These are phyloP conservation scores for Wallemia mellicola DNA, from an alignment of 1,284 basidiomycete genomes.

Conservation along the genomic window DNA sequence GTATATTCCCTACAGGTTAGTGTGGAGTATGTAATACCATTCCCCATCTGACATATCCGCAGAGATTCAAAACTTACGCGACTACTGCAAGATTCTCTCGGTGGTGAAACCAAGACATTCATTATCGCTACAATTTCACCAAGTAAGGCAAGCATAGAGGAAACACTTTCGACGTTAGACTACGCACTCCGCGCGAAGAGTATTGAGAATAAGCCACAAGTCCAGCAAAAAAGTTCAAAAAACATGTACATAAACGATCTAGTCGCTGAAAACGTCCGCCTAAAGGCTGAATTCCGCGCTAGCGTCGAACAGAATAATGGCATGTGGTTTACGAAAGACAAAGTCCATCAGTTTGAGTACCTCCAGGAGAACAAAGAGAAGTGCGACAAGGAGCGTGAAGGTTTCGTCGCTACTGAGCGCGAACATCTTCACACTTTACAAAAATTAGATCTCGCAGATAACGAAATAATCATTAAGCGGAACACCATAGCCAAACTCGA, in stretches of 20 bases:
- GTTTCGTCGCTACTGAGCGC: neutral
- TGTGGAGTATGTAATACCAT: neutral
- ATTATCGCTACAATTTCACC: conserved; percentile 91
- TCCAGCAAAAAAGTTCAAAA: conserved; percentile 80
- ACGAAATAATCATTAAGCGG: neutral
- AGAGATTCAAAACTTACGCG: conserved; percentile 61
- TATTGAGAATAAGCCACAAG: conserved; percentile 80
- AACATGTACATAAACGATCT: conserved; percentile 83
- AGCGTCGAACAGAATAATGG: neutral
- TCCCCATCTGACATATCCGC: neutral
- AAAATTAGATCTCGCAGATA: neutral
- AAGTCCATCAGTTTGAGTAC: neutral
- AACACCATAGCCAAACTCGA: neutral
- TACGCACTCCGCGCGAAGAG: conserved; percentile 89
- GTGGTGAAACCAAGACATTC: conserved; percentile 92
- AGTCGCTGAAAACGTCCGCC: conserved; percentile 70
- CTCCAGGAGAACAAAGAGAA: neutral
- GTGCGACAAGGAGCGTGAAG: neutral
- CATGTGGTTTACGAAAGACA: neutral
- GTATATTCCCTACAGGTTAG: conserved; percentile 76
- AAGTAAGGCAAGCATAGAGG: conserved; percentile 72
- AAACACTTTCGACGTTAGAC: conserved; percentile 89
- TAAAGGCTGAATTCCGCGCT: conserved; percentile 55
- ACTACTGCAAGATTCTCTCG: conserved; percentile 88
- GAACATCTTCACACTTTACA: neutral